A percentile compares a stretch with the other conserved stretches of the same genome.
These are phyloP conservation scores for Coemansia sp. DNA, from an alignment of 192 early-diverging fungal species.

Conservation along the genomic window DNA sequence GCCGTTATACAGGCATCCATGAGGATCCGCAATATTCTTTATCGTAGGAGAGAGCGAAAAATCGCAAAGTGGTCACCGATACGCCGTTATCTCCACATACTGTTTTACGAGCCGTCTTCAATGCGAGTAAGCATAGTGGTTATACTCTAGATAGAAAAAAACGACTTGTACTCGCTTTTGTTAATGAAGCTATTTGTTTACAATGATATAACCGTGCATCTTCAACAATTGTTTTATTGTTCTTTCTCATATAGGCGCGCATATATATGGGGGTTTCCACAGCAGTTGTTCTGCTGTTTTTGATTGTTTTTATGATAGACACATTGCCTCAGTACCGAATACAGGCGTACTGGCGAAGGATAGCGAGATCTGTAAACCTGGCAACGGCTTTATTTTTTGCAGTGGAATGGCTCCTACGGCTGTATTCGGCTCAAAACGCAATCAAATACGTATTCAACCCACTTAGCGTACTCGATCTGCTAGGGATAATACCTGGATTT, in stretches of 20 bases:
- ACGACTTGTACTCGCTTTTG: too few species aligned
- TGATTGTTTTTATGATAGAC: slow-evolving; percentile 56
- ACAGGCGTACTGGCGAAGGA: slow-evolving; percentile 24
- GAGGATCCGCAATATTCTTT: slow-evolving; percentile 45
- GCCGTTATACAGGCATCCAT: slow-evolving; percentile 23
- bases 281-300: slow-evolving; percentile 40
- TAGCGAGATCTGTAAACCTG: slow-evolving; percentile 36
- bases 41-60: slow-evolving; percentile 32
- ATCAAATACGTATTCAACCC: slow-evolving; percentile 36
- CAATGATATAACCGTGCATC: too few species aligned
- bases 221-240: not conserved
- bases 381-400: slow-evolving; percentile 44
- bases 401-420: slow-evolving; percentile 41
- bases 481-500: slow-evolving; percentile 41
- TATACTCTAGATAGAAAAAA: not conserved
- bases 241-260: slow-evolving; percentile 18
- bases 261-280: slow-evolving; percentile 45
- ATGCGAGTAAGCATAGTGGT: slow-evolving; percentile 22
- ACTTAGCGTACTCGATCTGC: slow-evolving; percentile 33
- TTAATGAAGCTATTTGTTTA: too few species aligned
- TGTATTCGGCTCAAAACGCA: slow-evolving; percentile 30
- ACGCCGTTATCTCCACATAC: slow-evolving; percentile 35
- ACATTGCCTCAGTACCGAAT: slow-evolving; percentile 50
- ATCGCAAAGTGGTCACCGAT: slow-evolving; percentile 28
- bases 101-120: slow-evolving; percentile 48